These are phyloP conservation scores for Firmiana major DNA, from an alignment of 345 rosid genomes.

Conservation along the genomic window DNA sequence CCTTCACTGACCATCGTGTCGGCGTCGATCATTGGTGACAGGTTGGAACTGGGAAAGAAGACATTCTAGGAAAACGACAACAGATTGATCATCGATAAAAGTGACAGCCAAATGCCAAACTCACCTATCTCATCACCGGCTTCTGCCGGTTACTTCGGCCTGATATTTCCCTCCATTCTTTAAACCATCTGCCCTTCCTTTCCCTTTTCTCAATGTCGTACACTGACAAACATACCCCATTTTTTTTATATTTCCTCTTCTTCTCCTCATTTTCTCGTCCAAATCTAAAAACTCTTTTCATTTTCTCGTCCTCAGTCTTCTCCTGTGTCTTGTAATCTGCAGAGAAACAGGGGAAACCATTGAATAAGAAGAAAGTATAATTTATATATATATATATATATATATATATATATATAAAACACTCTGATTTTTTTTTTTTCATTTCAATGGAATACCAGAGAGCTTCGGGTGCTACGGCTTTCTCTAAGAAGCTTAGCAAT, in stretches of 20 bases:
- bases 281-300: background rate
- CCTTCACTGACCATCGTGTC: slow-evolving; percentile 3
- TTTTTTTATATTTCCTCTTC: too few relatives aligned
- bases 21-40: background rate
- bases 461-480: slow-evolving; percentile 41
- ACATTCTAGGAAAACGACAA: background rate
- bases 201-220: background rate
- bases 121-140: background rate
- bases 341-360: background rate
- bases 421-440: slow-evolving; percentile 4
- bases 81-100: too few relatives aligned
- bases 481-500: slow-evolving; percentile 45
- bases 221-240: background rate
- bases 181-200: background rate
- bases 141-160: background rate
- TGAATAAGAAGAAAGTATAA: too few relatives aligned
- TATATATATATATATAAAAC: too few relatives aligned
- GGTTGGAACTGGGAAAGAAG: background rate
- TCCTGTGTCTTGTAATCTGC: slow-evolving; percentile 19
- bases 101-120: background rate
- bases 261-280: slow-evolving; percentile 12
- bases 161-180: background rate
- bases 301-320: slow-evolving; percentile 6
- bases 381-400: too few relatives aligned
- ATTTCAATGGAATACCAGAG: slow-evolving; percentile 59